phyloP scores from a whole-genome alignment of 352 stramenopile genomes.

The Pythium insidiosum region DNA sequence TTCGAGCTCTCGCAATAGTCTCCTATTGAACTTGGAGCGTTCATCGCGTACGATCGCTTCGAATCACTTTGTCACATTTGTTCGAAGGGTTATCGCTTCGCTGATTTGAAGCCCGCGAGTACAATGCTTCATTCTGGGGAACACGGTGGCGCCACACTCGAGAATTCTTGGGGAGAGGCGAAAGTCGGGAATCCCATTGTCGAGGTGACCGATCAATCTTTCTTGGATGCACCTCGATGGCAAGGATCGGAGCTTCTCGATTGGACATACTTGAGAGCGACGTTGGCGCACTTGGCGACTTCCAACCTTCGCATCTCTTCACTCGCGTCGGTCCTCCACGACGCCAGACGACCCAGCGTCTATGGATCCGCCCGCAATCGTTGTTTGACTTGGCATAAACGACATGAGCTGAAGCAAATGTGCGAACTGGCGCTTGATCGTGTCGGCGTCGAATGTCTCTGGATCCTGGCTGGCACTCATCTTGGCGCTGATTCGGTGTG shows the following conservation, averaged over 20 bases:
- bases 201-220: conserved; percentile 2
- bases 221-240: not conserved
- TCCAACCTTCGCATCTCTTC: not conserved
- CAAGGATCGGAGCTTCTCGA: conserved; percentile 1
- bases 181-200: conserved; percentile 1
- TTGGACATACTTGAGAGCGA: not conserved
- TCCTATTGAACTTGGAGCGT: not conserved
- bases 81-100: conserved; percentile 1
- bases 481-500: conserved; percentile 44
- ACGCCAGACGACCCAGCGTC: no score
- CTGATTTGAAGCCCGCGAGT: conserved; percentile 2
- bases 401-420: conserved; percentile 24
- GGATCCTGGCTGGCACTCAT: conserved; percentile 29
- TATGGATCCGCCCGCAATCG: no score
- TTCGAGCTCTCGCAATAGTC: not conserved
- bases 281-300: not conserved
- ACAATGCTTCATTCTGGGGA: conserved; percentile 2
- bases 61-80: conserved; percentile 1
- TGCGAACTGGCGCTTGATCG: conserved; percentile 43
- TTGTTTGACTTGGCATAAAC: conserved; percentile 9
- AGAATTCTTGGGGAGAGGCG: not conserved
- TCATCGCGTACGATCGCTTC: conserved; percentile 1
- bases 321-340: no score
- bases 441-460: conserved; percentile 45
- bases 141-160: conserved; percentile 1